Evolutionary conservation across 2,329 filamentous ascomycete species (phyloP).

Genomic region (Cyphellophora attinorum): DNA sequence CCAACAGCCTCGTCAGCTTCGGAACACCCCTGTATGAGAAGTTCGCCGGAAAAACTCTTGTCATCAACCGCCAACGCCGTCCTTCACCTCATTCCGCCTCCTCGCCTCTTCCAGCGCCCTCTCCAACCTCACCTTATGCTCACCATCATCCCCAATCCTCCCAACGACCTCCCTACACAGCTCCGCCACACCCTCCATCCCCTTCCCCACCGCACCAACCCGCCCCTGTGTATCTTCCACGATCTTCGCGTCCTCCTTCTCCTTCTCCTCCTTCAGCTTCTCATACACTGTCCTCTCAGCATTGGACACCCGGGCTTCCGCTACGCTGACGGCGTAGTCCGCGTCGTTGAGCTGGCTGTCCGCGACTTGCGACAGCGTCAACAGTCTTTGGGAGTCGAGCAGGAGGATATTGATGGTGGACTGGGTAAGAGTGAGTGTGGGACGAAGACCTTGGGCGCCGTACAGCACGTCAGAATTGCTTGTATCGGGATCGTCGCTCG

Average conservation of each 20-base stretch:
- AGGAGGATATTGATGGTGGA: constrained; percentile 30
- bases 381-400: constrained; percentile 35
- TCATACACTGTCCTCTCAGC: constrained; percentile 31
- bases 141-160: constrained; percentile 26
- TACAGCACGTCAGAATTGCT: constrained; percentile 23
- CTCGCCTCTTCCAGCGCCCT: constrained; percentile 45
- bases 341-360: constrained; percentile 42
- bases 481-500: constrained; percentile 23
- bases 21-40: no score
- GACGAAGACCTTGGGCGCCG: constrained; percentile 8
- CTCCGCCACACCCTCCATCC: constrained; percentile 26
- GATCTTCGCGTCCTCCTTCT: constrained; percentile 39
- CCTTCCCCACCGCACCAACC: constrained; percentile 30
- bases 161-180: constrained; percentile 30
- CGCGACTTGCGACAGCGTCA: constrained; percentile 36
- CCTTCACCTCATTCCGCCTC: constrained; percentile 34
- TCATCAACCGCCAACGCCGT: no score
- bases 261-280: constrained; percentile 35
- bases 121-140: constrained; percentile 38
- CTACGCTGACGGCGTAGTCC: constrained; percentile 45
- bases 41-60: no score
- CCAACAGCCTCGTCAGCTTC: no score
- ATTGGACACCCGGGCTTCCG: constrained; percentile 38
- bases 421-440: constrained; percentile 26
- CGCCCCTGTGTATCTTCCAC: constrained; percentile 31